Conservation (phyloP, 164 flowering plant genomes). For the Litsea cubeba region DNA sequence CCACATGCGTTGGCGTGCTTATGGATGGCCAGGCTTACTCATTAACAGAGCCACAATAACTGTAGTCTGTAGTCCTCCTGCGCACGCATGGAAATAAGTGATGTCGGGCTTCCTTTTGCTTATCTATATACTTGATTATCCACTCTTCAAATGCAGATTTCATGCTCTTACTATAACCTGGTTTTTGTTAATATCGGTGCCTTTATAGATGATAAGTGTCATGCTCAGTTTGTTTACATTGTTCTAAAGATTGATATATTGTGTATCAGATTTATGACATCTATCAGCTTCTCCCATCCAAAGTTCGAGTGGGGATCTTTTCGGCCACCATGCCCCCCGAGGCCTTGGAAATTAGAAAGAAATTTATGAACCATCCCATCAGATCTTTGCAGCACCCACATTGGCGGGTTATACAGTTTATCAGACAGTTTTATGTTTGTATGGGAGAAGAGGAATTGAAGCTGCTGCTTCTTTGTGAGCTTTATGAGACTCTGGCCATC, state of each 20-base stretch:
- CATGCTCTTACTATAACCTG: too few species aligned
- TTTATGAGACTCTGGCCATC: slow-evolving; percentile 13
- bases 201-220: neutral
- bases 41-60: too few species aligned
- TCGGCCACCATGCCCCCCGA: slow-evolving; percentile 96
- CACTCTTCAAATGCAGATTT: too few species aligned
- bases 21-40: too few species aligned
- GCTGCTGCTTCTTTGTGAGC: slow-evolving; percentile 4
- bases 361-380: slow-evolving; percentile 87
- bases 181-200: too few species aligned
- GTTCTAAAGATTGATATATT: neutral
- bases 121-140: too few species aligned
- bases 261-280: slow-evolving; percentile 68
- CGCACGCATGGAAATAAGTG: too few species aligned
- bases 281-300: slow-evolving; percentile 72
- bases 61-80: too few species aligned
- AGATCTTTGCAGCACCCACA: slow-evolving; percentile 76
- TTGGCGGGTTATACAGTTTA: slow-evolving; percentile 59
- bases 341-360: slow-evolving; percentile 75
- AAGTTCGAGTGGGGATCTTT: slow-evolving; percentile 76
- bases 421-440: slow-evolving; percentile 11
- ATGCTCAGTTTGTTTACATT: neutral
- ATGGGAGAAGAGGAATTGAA: slow-evolving; percentile 5
- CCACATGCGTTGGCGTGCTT: too few species aligned
- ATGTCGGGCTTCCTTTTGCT: too few species aligned